Base-by-base conservation (phyloP, 306 rosid species). In the Bauhinia variegata region DNA sequence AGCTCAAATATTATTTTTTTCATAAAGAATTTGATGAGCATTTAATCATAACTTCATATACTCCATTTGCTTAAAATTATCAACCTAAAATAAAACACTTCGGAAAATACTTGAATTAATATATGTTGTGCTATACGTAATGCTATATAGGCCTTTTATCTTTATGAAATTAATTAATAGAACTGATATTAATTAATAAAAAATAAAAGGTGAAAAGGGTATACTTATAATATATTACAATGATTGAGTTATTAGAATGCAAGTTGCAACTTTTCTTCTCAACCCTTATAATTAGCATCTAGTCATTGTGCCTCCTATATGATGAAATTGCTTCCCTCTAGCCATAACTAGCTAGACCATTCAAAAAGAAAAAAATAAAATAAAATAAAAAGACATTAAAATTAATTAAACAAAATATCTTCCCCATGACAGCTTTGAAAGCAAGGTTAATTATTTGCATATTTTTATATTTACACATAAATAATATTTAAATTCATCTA, bases 211-310 rank as follows among this genome's bases (percentile, higher is more conserved):
- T n/a, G 0, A 23, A 3, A 52, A 11, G 1, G 34, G 3, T 1
- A 42, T 7, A 4, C 2, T 2, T 37, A 19, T 38, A 58, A 12
- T 48, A 48, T 39, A 33, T n/a, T 34, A 56, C 34, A 68, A 71
- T 62, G 55, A 71, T 61, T 71, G 46, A 61, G 76, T 54, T 53
- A 71, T 54, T 63, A 71, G 71, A 66, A 71, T 75, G 54, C 72
- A 80, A 75, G 34, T 80, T 75, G 84, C 52, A 70, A 16, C 39
- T 71, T 66, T 79, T 53, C 58, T 79, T 34, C 71, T 65, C 63
- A 65, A 72, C 74, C 71, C 42, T 80, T 67, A 80, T 80, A 80
- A 80, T 75, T 71, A 44, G 58, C 32, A 53, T 44, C 39, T 17
- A 28, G 52, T 55, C 41, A 63, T 64, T 49, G 71, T 65, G 73